Evolutionary conservation across 805 yeast species (phyloP), one percentile per base, ranked within the genome.

Genomic region (Teunomyces barrocoloradensis): DNA sequence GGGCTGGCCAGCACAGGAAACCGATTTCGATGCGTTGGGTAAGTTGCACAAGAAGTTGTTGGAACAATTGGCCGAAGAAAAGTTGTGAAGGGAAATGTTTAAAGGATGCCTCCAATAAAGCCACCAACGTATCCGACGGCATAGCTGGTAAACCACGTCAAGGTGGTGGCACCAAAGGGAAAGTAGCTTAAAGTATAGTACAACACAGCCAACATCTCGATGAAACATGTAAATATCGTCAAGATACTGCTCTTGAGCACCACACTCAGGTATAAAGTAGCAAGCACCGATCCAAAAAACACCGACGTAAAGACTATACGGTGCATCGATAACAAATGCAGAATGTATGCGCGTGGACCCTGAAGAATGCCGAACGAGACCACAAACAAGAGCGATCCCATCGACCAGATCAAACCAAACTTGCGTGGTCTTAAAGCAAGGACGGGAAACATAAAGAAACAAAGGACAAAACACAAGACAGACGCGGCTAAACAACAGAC

Each of bases 1-100:
- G 28, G 96, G 94, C 23, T 94, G 99, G 98, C 98, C 98, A n/a
- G 84, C 90, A 15, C 80, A 83, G 57, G 80, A 75, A 47, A 87
- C 92, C 28, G 87, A 87, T 61, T 83, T 87, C 66, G 90, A 75
- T 11, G 81, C 84, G 45, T 73, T 91, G 62, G 85, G 85, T 45
- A 74, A 77, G 50, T 71, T 81, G 37, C 95, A 89, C 61, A 80
- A 81, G 56, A 76, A 81, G 51, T 65, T 91, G 53, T 51, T 49
- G 52, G 57, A 57, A 15, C 57, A 56, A 33, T 60, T 61, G 56
- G 54, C 46, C 35, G 41, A 29, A 25, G 51, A 47, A 10, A 48
- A 57, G 53, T 54, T 54, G 45, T 54, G 30, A 15, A 12, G 12
- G 23, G 23, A 6, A 6, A 6, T 21, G n/a, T 9, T 29, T 43